A percentile compares a stretch with the other conserved stretches of the same genome.
phyloP scores from a whole-genome alignment of 495 filamentous ascomycete species.

The Extremus antarcticus region DNA sequence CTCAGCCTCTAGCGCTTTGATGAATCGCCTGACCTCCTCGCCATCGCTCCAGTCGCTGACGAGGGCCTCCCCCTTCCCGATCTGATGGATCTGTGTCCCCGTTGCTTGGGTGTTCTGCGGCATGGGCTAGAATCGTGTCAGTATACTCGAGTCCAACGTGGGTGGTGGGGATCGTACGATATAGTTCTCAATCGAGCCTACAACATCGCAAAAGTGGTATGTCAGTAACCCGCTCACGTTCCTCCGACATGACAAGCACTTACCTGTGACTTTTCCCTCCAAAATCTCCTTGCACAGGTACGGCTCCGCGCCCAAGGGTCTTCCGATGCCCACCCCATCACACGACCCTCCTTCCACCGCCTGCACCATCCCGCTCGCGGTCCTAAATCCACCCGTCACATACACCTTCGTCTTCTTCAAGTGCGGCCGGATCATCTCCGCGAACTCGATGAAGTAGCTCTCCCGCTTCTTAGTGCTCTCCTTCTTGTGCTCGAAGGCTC shows the following conservation, averaged over 20 bases:
- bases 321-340: slow-evolving; percentile 46
- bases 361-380: slow-evolving; percentile 48
- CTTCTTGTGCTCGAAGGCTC: slow-evolving; percentile 42
- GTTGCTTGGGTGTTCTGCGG: slow-evolving; percentile 26
- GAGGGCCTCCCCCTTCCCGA: slow-evolving; percentile 40
- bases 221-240: not conserved
- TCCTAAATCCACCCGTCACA: slow-evolving; percentile 52
- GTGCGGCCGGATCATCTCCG: slow-evolving; percentile 44
- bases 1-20: slow-evolving; percentile 31
- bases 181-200: slow-evolving; percentile 30
- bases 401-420: slow-evolving; percentile 45
- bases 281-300: slow-evolving; percentile 40
- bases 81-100: slow-evolving; percentile 40
- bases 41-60: slow-evolving; percentile 39
- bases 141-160: not conserved
- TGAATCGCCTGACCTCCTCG: slow-evolving; percentile 28
- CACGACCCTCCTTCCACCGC: slow-evolving; percentile 35
- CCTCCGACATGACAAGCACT: not conserved
- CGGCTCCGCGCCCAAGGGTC: slow-evolving; percentile 43
- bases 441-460: slow-evolving; percentile 57
- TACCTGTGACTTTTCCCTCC: slow-evolving; percentile 32
- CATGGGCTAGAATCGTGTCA: slow-evolving; percentile 2
- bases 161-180: not conserved
- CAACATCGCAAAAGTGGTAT: not conserved
- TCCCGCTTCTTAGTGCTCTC: slow-evolving; percentile 49